A percentile compares a stretch with the other conserved stretches of the same genome.
These are phyloP conservation scores for Sicyos baderoa DNA, from an alignment of 306 rosid species.

Conservation along the genomic window DNA sequence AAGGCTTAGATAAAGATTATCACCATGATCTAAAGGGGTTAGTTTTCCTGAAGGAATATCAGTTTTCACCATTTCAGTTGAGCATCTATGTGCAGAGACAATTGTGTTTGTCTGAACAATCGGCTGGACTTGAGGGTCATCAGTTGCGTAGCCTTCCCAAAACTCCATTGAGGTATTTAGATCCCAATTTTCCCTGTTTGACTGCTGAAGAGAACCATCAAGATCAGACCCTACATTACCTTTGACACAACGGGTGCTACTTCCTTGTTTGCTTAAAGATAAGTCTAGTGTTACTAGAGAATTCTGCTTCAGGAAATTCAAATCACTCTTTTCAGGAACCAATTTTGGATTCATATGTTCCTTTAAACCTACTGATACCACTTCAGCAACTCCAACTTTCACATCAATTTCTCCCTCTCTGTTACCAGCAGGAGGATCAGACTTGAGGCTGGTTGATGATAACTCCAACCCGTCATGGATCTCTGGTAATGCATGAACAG, in stretches of 20 bases:
- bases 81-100: slow-evolving; percentile 17
- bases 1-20: slow-evolving; percentile 29
- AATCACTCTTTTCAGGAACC: slow-evolving; percentile 22
- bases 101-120: slow-evolving; percentile 23
- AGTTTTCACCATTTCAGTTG: slow-evolving; percentile 20
- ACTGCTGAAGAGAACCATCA: slow-evolving; percentile 24
- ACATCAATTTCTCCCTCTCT: slow-evolving; percentile 25
- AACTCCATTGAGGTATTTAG: slow-evolving; percentile 70
- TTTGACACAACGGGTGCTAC: slow-evolving; percentile 20
- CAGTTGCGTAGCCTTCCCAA: slow-evolving; percentile 57
- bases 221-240: slow-evolving; percentile 22
- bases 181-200: slow-evolving; percentile 56
- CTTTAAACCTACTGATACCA: slow-evolving; percentile 41
- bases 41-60: slow-evolving; percentile 25
- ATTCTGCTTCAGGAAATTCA: slow-evolving; percentile 23
- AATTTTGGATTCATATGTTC: slow-evolving; percentile 31
- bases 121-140: slow-evolving; percentile 31
- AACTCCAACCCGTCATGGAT: too few species aligned
- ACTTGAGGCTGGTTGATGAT: too few species aligned
- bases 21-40: slow-evolving; percentile 14
- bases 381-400: slow-evolving; percentile 13
- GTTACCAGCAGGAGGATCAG: too few species aligned
- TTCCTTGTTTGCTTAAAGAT: not conserved
- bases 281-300: slow-evolving; percentile 16
- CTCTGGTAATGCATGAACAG: too few species aligned